phyloP scores from a whole-genome alignment of 2,329 filamentous ascomycete species.

The Venturiaceae sp. region DNA sequence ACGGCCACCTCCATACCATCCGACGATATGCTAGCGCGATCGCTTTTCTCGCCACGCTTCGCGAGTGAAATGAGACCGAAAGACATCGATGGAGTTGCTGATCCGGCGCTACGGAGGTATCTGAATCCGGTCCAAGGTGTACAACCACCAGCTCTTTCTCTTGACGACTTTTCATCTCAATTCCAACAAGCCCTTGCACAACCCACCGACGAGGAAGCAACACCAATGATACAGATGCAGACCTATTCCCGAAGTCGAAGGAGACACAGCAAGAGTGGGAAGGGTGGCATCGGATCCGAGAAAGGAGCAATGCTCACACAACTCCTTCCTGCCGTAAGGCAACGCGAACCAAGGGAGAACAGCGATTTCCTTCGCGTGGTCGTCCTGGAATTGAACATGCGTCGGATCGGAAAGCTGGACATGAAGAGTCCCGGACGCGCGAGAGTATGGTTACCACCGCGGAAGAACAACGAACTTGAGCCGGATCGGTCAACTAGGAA shows the following conservation, averaged over 20 bases:
- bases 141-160: not conserved
- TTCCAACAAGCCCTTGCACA: slow-evolving; percentile 21
- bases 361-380: slow-evolving; percentile 54
- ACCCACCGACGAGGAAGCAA: slow-evolving; percentile 13
- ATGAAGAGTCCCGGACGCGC: slow-evolving; percentile 44
- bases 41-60: slow-evolving; percentile 44
- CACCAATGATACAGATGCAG: slow-evolving; percentile 53
- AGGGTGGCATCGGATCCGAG: slow-evolving; percentile 11
- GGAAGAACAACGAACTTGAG: slow-evolving; percentile 24
- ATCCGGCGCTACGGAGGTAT: slow-evolving; percentile 49
- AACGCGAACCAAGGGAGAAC: slow-evolving; percentile 55
- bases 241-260: slow-evolving; percentile 42
- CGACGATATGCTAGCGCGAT: slow-evolving; percentile 51
- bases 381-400: slow-evolving; percentile 60
- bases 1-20: slow-evolving; percentile 41
- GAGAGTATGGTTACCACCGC: slow-evolving; percentile 51
- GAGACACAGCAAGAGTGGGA: slow-evolving; percentile 31
- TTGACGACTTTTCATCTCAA: slow-evolving; percentile 15
- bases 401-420: slow-evolving; percentile 51
- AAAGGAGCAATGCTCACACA: slow-evolving; percentile 13
- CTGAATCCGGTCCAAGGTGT: slow-evolving; percentile 40
- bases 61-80: slow-evolving; percentile 52
- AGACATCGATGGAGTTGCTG: slow-evolving; percentile 42
- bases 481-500: slow-evolving; percentile 15
- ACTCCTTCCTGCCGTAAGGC: slow-evolving; percentile 36